Base-by-base conservation (phyloP, 2,329 filamentous ascomycete genomes). In the Xylariaceae sp. region DNA sequence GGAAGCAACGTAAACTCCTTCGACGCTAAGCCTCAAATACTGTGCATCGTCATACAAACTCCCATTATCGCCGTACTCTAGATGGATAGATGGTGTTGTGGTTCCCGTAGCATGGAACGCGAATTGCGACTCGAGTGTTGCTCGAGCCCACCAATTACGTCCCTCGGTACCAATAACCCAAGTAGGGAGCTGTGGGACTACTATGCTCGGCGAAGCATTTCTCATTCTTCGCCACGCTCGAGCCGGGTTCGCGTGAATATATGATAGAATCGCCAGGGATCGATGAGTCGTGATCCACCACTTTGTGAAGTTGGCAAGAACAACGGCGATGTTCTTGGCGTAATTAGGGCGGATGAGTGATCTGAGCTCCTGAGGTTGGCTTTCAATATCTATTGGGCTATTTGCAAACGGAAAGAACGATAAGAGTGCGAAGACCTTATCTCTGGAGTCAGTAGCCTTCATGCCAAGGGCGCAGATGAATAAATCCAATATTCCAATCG, bases 381-480 rank as follows among this genome's bases (percentile, higher is more conserved):
- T n/a, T n/a, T n/a, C n/a, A n/a, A n/a, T n/a, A n/a, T n/a, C n/a
- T n/a, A n/a, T n/a, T n/a, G n/a, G n/a, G n/a, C n/a, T n/a, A n/a
- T n/a, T n/a, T n/a, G n/a, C n/a, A n/a, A n/a, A n/a, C n/a, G n/a
- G n/a, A n/a, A n/a, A n/a, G 9, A 45, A 35, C 16, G 42, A 20
- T 5, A 45, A 23, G n/a, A 45, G 30, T 35, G 42, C 42, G 6
- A 45, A 45, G 4, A 35, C 29, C 20, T 45, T 45, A 10, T 45
- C 42, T 26, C 42, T 18, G 9, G 30, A 11, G n/a, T 45, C 30
- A 7, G 20, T 35, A 16, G 42, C 42, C 20, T 23, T 35, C 42
- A 45, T 45, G 4, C 15, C 29, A 2, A 45, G 29, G 16, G 27
- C 42, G 18, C 26, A 29, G 20, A 35, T 26, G 20, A 35, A 45